These are phyloP conservation scores for Diaporthe helianthi DNA, from an alignment of 2,329 filamentous ascomycete genomes.

Conservation along the genomic window DNA sequence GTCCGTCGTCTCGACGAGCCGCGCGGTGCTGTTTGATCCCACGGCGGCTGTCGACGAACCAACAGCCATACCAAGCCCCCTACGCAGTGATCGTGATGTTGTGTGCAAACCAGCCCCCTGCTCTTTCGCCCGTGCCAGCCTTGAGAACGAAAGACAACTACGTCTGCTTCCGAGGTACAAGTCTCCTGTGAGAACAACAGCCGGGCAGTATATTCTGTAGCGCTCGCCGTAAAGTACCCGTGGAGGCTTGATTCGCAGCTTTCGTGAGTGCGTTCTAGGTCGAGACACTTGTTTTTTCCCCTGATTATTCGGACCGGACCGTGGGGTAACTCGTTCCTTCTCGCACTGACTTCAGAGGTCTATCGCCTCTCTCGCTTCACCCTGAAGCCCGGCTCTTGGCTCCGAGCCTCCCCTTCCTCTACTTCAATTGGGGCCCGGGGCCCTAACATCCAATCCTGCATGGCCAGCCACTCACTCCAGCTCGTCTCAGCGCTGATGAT, in stretches of 20 bases:
- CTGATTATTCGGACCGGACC: not conserved
- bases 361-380: constrained; percentile 17
- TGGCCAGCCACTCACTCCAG: constrained; percentile 95
- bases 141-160: not conserved
- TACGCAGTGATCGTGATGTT: constrained; percentile 18
- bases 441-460: constrained; percentile 99
- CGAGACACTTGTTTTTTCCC: not conserved
- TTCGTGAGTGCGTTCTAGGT: not conserved
- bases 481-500: constrained; percentile 81
- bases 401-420: constrained; percentile 24
- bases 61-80: constrained; percentile 1
- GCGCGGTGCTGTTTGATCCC: constrained; percentile 26
- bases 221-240: not conserved
- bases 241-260: not conserved
- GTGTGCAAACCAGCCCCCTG: not conserved
- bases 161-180: not conserved
- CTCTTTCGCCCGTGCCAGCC: not conserved
- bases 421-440: constrained; percentile 68
- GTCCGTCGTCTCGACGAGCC: constrained; percentile 11
- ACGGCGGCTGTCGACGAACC: constrained; percentile 7
- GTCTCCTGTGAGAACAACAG: not conserved
- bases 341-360: not conserved
- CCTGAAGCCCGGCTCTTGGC: constrained; percentile 10
- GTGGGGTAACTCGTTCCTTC: not conserved
- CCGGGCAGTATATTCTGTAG: not conserved